These are phyloP conservation scores for Nakaseomyces kungkrabaensis DNA, from an alignment of 1,139 yeast genomes.

Conservation along the genomic window DNA sequence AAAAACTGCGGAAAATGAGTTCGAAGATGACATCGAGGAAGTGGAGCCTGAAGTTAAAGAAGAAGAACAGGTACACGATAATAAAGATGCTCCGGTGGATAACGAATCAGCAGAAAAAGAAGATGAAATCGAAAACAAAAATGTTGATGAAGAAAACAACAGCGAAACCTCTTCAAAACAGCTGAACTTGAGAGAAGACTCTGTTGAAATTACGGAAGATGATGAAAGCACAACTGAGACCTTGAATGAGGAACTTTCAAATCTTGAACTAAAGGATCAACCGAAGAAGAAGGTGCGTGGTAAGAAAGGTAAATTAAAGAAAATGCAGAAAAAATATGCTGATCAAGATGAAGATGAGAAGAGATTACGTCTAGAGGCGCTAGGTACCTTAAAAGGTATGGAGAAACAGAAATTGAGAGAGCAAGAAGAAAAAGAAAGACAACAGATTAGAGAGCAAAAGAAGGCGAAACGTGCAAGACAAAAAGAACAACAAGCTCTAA, in stretches of 20 bases:
- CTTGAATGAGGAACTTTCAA: background rate
- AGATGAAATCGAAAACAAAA: slow-evolving; percentile 7
- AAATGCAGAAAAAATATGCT: slow-evolving; percentile 71
- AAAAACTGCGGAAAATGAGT: slow-evolving; percentile 22
- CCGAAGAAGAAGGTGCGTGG: slow-evolving; percentile 51
- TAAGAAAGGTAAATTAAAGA: slow-evolving; percentile 73
- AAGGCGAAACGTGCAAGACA: slow-evolving; percentile 37
- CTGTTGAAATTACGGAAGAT: background rate
- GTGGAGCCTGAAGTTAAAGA: slow-evolving; percentile 18
- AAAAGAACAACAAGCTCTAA: slow-evolving; percentile 42
- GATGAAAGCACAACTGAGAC: background rate
- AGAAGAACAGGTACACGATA: background rate
- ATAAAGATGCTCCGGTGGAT: no score
- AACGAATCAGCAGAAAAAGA: slow-evolving; percentile 8
- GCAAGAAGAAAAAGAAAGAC: slow-evolving; percentile 31
- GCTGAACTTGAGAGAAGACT: background rate
- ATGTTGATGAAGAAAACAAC: background rate
- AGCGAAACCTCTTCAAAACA: no score
- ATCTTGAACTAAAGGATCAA: background rate
- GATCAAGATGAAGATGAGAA: slow-evolving; percentile 91
- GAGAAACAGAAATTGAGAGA: slow-evolving; percentile 36
- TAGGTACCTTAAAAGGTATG: slow-evolving; percentile 72
- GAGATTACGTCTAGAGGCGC: slow-evolving; percentile 56
- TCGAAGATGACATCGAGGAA: slow-evolving; percentile 11
- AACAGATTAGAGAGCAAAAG: slow-evolving; percentile 31